Conservation (phyloP, 257 asterid genomes). For the Solanum etuberosum region DNA sequence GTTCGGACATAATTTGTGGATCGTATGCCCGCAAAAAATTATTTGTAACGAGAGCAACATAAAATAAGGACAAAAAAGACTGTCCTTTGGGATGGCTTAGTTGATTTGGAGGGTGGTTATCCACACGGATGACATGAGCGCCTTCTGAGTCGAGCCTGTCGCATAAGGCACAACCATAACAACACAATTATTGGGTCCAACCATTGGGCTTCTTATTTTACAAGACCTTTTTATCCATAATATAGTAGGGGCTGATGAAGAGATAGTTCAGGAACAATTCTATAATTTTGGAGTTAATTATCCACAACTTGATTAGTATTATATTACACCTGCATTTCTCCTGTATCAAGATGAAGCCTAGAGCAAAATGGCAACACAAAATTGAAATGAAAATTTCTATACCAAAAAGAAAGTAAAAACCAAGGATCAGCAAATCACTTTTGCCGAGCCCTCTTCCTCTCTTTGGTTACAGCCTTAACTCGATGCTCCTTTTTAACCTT, state of each 20-base stretch:
- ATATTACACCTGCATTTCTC: neutral
- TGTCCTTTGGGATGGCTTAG: fast-evolving
- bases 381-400: neutral
- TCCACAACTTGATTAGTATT: neutral
- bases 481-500: constrained; percentile 3
- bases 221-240: neutral
- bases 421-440: constrained; percentile 11
- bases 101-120: neutral
- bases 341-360: neutral
- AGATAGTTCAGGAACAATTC: neutral
- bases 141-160: neutral
- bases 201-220: neutral
- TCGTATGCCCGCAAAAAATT: neutral
- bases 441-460: constrained; percentile 25
- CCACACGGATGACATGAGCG: fast-evolving
- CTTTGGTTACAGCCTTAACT: constrained; percentile 24
- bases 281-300: neutral
- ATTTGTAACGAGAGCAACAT: neutral
- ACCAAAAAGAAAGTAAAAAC: neutral
- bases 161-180: neutral
- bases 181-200: neutral
- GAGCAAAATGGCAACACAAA: neutral
- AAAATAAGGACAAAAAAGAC: neutral
- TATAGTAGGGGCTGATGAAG: neutral
- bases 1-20: neutral